A percentile compares a stretch with the other conserved stretches of the same genome.
These are phyloP conservation scores for Postia placenta DNA, from an alignment of 768 basidiomycete species.

Conservation along the genomic window DNA sequence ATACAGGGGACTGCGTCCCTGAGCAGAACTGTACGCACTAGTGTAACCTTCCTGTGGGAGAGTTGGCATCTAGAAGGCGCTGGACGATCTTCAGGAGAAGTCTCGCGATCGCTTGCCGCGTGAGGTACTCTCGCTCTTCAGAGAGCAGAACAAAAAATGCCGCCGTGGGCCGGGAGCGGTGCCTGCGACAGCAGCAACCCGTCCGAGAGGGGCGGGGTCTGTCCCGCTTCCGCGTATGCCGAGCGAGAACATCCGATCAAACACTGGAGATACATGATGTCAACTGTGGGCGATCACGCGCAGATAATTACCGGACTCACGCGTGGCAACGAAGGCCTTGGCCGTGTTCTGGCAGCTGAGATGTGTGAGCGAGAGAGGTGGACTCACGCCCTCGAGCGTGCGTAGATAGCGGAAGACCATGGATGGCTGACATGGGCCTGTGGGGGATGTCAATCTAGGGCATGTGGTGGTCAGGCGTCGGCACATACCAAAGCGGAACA, in stretches of 20 bases:
- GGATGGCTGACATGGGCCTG: constrained; percentile 81
- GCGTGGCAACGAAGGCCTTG: constrained; percentile 80
- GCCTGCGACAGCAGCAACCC: constrained; percentile 60
- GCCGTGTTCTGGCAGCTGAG: constrained; percentile 86
- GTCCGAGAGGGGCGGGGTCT: constrained; percentile 54
- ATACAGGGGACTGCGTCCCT: too few relatives aligned
- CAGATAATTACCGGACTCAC: constrained; percentile 30
- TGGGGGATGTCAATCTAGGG: background rate
- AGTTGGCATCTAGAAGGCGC: background rate
- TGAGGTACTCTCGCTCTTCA: constrained; percentile 53
- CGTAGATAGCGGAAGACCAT: constrained; percentile 92
- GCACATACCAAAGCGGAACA: constrained; percentile 72
- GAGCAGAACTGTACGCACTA: too few relatives aligned
- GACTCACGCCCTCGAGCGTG: constrained; percentile 85
- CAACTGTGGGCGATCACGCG: constrained; percentile 2
- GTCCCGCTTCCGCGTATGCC: constrained; percentile 75
- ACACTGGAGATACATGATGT: constrained; percentile 57
- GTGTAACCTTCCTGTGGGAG: too few relatives aligned
- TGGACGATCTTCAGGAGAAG: background rate
- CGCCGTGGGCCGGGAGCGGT: constrained; percentile 67
- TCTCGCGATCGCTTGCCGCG: constrained; percentile 44
- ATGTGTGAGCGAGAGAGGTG: constrained; percentile 80
- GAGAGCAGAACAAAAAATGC: constrained; percentile 78
- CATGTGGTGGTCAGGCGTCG: background rate
- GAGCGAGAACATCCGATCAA: constrained; percentile 85